phyloP scores from a whole-genome alignment of 2,329 filamentous ascomycete species.

The Xylaria digitata region DNA sequence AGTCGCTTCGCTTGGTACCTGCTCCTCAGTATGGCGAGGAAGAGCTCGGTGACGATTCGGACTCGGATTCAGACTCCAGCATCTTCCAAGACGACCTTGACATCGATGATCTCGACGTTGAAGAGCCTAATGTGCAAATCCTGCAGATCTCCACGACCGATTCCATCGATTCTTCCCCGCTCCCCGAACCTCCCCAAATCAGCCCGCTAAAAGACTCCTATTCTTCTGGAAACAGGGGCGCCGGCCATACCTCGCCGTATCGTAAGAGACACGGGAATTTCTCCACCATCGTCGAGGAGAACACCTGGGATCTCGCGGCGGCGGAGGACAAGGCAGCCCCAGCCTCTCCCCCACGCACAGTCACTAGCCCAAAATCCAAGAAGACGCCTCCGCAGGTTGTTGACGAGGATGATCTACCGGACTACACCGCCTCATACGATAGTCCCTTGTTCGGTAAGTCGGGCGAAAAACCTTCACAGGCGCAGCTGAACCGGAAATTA shows the following conservation, averaged over 20 bases:
- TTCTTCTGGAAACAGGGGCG: constrained; percentile 61
- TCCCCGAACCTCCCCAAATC: constrained; percentile 60
- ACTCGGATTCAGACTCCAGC: constrained; percentile 53
- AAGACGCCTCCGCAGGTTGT: constrained; percentile 2
- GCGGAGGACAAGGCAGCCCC: constrained; percentile 45
- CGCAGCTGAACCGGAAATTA: constrained; percentile 46
- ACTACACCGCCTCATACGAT: constrained; percentile 45
- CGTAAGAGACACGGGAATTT: constrained; percentile 56
- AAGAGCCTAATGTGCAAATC: constrained; percentile 51
- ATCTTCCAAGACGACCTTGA: constrained; percentile 58
- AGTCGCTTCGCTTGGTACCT: constrained; percentile 56
- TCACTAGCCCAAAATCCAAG: constrained; percentile 13
- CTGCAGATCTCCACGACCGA: constrained; percentile 48
- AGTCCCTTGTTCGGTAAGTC: constrained; percentile 51
- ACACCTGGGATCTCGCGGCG: constrained; percentile 56
- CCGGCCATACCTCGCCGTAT: constrained; percentile 44
- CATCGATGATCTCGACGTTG: constrained; percentile 44
- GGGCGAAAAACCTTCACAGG: constrained; percentile 47
- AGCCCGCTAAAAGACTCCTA: constrained; percentile 65
- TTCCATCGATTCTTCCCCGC: constrained; percentile 56
- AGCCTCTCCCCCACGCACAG: constrained; percentile 48
- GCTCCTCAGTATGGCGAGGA: constrained; percentile 50
- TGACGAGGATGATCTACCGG: constrained; percentile 15
- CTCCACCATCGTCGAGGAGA: constrained; percentile 61
- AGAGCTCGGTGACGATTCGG: constrained; percentile 48